These are phyloP conservation scores for Nicotiana otophora DNA, from an alignment of 257 asterid genomes.

Conservation along the genomic window DNA sequence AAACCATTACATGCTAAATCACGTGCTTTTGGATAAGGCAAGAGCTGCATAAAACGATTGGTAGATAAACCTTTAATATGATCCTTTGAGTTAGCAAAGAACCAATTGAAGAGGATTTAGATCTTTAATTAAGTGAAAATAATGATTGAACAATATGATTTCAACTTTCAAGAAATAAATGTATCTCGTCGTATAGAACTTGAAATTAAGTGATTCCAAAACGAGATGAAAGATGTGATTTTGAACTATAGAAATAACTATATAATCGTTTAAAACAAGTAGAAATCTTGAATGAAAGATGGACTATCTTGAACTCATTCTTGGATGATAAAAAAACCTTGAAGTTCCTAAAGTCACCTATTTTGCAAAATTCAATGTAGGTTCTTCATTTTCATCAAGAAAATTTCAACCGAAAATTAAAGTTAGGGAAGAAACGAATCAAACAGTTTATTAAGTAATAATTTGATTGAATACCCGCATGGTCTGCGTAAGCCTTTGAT, in stretches of 20 bases:
- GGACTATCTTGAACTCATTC: not conserved
- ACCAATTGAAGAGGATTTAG: not conserved
- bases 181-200: not conserved
- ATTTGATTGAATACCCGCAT: not conserved
- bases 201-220: not conserved
- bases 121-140: not conserved
- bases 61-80: not conserved
- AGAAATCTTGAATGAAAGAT: not conserved
- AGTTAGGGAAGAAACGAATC: not conserved
- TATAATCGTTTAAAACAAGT: not conserved
- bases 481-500: not conserved
- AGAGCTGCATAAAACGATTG: no score
- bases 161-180: not conserved
- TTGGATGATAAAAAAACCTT: not conserved
- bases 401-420: not conserved
- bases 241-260: not conserved
- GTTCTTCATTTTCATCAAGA: not conserved
- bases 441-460: not conserved
- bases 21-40: not conserved
- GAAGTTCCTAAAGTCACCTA: not conserved
- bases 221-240: no score
- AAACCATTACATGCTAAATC: conserved; percentile 15
- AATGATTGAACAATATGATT: not conserved
- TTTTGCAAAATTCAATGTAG: not conserved
- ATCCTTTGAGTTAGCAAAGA: not conserved